These are phyloP conservation scores for Buddleja alternifolia DNA, from an alignment of 257 asterid genomes.

Conservation along the genomic window DNA sequence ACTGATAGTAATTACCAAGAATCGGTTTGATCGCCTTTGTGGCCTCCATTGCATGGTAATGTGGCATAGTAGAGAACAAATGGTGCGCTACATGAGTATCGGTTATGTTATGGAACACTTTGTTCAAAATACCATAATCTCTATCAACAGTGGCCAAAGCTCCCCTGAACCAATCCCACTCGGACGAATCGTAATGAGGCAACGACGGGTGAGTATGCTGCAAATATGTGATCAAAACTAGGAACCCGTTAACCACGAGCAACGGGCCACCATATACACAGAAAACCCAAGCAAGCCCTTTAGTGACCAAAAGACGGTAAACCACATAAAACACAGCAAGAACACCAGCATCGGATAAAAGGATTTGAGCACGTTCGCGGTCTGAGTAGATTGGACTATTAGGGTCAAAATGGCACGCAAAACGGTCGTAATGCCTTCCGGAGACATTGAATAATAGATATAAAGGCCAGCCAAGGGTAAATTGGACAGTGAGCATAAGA, in stretches of 20 bases:
- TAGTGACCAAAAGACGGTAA: constrained; percentile 51
- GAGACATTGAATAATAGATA: constrained; percentile 74
- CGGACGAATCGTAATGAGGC: constrained; percentile 80
- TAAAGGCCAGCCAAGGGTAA: constrained; percentile 81
- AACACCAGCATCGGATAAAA: constrained; percentile 63
- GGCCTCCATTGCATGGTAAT: constrained; percentile 84
- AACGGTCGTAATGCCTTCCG: constrained; percentile 67
- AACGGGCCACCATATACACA: constrained; percentile 66
- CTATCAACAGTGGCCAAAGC: constrained; percentile 78
- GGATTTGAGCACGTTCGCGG: constrained; percentile 72
- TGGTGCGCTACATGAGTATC: constrained; percentile 89
- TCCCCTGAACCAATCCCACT: constrained; percentile 91
- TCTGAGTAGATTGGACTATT: constrained; percentile 71
- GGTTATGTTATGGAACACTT: constrained; percentile 74
- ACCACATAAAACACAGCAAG: constrained; percentile 48
- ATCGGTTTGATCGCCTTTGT: constrained; percentile 79
- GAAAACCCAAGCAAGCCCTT: constrained; percentile 66
- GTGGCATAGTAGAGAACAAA: constrained; percentile 86
- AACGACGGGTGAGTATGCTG: constrained; percentile 83
- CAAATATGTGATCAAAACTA: constrained; percentile 75
- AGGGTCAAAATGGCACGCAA: constrained; percentile 80
- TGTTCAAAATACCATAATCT: constrained; percentile 76
- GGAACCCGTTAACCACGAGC: constrained; percentile 74
- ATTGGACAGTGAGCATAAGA: constrained; percentile 50
- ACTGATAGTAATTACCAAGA: constrained; percentile 73